Conservation (phyloP, 129 eudicot species). For the Pittosporum tobira region DNA sequence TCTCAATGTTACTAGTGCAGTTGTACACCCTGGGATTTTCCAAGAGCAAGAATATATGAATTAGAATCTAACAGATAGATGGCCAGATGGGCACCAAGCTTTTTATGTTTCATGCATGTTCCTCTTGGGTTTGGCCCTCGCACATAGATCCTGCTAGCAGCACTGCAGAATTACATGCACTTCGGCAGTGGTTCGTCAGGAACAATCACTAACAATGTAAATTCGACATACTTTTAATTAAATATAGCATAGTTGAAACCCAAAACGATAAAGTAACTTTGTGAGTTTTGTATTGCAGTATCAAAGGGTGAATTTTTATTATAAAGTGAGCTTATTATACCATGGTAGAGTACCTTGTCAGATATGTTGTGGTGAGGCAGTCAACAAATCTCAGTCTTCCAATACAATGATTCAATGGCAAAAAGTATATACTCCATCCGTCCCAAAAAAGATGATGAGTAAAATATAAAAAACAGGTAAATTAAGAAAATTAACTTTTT, state of each 20-base stretch:
- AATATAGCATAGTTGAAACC: not conserved
- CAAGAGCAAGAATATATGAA: conserved; percentile 32
- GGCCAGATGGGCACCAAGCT: no score
- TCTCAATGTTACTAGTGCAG: conserved; percentile 71
- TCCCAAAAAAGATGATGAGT: no score
- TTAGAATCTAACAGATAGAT: no score
- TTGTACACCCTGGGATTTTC: conserved; percentile 61
- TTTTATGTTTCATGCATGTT: no score
- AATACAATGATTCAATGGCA: no score
- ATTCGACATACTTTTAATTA: not conserved
- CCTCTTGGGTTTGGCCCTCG: conserved; percentile 1
- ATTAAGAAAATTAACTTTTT: no score
- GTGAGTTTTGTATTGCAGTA: not conserved
- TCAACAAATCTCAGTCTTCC: no score
- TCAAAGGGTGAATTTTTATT: not conserved
- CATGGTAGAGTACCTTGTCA: not conserved
- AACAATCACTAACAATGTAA: not conserved
- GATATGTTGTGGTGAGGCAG: no score
- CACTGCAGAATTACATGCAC: no score
- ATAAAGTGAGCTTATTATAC: not conserved
- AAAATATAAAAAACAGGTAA: no score
- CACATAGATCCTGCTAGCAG: not conserved
- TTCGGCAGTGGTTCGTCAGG: not conserved
- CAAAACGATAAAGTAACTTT: not conserved
- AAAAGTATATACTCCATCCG: no score